A percentile compares a stretch with the other conserved stretches of the same genome.
Evolutionary conservation across 2,329 filamentous ascomycete genomes (phyloP).

Genomic region (Scorias spongiosa): DNA sequence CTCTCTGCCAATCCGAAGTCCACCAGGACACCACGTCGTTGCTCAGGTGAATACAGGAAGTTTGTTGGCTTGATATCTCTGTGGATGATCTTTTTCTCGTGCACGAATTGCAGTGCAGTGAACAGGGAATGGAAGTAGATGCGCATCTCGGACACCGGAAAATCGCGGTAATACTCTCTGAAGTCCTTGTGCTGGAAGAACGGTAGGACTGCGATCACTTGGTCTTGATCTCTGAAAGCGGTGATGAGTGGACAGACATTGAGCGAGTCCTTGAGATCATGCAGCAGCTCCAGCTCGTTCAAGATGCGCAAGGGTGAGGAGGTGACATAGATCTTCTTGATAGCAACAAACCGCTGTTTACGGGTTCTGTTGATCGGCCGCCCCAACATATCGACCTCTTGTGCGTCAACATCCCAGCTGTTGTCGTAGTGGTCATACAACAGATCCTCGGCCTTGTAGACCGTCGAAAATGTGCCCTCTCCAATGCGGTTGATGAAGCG

Average conservation of each 20-base stretch:
- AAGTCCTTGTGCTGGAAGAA: constrained; percentile 96
- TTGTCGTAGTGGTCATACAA: constrained; percentile 72
- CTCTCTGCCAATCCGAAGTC: constrained; percentile 92
- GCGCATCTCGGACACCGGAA: constrained; percentile 72
- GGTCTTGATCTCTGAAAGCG: constrained; percentile 85
- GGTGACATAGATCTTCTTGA: constrained; percentile 99
- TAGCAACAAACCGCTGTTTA: constrained; percentile 68
- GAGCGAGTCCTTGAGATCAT: constrained; percentile 67
- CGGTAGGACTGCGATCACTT: constrained; percentile 85
- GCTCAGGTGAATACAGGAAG: constrained; percentile 76
- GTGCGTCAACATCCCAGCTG: constrained; percentile 64
- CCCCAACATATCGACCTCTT: constrained; percentile 33
- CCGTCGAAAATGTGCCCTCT: constrained; percentile 96
- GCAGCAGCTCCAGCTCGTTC: constrained; percentile 87
- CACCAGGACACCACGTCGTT: constrained; percentile 78
- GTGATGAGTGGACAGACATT: constrained; percentile 93
- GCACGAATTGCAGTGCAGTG: constrained; percentile 68
- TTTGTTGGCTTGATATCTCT: constrained; percentile 59
- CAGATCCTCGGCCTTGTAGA: constrained; percentile 95
- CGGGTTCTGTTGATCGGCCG: constrained; percentile 11
- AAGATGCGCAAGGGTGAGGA: constrained; percentile 85
- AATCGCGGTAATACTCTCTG: constrained; percentile 80
- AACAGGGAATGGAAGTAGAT: constrained; percentile 84
- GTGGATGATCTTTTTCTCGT: constrained; percentile 72
- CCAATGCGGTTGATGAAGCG: constrained; percentile 92